A percentile compares a stretch with the other conserved stretches of the same genome.
Conservation (phyloP, 2,329 filamentous ascomycete species). For the Epichloe hybrida region DNA sequence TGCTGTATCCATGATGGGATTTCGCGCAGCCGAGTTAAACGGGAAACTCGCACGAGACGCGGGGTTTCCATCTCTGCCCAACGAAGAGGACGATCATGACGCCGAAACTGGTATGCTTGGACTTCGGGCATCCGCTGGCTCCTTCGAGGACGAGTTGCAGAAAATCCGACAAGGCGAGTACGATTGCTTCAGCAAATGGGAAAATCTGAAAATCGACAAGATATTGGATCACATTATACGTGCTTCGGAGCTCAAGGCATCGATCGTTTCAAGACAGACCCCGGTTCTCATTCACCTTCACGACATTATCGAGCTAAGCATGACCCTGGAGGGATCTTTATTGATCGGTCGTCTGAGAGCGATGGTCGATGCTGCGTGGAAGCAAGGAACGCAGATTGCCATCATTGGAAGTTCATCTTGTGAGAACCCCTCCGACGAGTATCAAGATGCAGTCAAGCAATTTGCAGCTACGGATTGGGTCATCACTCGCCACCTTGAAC, state of each 20-base stretch:
- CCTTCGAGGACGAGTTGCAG: conserved; percentile 30
- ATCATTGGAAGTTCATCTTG: conserved; percentile 66
- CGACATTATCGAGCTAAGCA: conserved; percentile 67
- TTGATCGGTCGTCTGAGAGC: conserved; percentile 59
- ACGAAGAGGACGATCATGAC: conserved; percentile 23
- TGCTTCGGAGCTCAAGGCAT: conserved; percentile 26
- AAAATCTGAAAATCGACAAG: conserved; percentile 45
- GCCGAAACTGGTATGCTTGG: conserved; percentile 18
- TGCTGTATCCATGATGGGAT: conserved; percentile 40
- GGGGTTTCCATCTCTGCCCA: conserved; percentile 18
- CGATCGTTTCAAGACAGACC: conserved; percentile 17
- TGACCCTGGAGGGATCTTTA: conserved; percentile 52
- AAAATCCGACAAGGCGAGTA: conserved; percentile 26
- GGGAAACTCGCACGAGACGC: conserved; percentile 38
- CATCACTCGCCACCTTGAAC: conserved; percentile 22
- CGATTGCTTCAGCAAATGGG: conserved; percentile 36
- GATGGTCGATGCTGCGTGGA: conserved; percentile 58
- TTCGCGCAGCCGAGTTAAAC: conserved; percentile 39
- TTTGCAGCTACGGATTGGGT: conserved; percentile 28
- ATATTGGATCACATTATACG: conserved; percentile 43
- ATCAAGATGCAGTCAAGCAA: conserved; percentile 25
- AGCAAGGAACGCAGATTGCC: conserved; percentile 56
- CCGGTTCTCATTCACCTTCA: conserved; percentile 63
- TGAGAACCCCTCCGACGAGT: conserved; percentile 32
- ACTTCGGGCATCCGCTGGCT: conserved; percentile 14